phyloP scores from a whole-genome alignment of 352 stramenopile genomes.

The Phytophthora fragariaefolia region DNA sequence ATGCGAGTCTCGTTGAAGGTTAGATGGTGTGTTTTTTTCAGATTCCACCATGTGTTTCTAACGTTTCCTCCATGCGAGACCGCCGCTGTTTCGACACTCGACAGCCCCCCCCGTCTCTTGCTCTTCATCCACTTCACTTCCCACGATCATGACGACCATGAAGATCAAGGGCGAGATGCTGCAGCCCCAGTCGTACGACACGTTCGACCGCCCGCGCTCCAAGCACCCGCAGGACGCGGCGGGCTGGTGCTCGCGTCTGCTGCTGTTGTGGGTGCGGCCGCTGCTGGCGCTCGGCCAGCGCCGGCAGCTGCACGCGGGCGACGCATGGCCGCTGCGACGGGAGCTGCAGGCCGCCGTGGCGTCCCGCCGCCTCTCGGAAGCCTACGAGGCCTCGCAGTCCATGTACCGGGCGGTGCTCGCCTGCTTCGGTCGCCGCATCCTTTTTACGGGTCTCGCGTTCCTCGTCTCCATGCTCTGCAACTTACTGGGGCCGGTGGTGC shows the following conservation, averaged over 20 bases:
- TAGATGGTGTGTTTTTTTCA: too few species aligned
- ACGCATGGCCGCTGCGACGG: conserved; percentile 51
- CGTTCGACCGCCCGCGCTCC: conserved; percentile 33
- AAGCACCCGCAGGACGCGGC: conserved; percentile 35
- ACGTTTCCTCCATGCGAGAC: too few species aligned
- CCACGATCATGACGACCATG: background rate
- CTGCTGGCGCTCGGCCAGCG: conserved; percentile 51
- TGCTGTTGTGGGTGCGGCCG: conserved; percentile 60
- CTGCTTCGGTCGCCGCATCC: conserved; percentile 46
- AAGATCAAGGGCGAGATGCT: conserved; percentile 22
- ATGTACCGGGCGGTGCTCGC: conserved; percentile 42
- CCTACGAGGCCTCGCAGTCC: conserved; percentile 40
- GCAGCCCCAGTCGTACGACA: conserved; percentile 39
- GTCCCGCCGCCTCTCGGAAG: conserved; percentile 29
- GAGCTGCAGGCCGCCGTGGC: conserved; percentile 35
- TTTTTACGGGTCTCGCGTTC: conserved; percentile 49
- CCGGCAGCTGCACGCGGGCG: conserved; percentile 51
- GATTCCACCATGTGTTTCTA: too few species aligned
- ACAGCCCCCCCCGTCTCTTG: too few species aligned
- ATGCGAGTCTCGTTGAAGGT: too few species aligned
- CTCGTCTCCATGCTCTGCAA: conserved; percentile 58
- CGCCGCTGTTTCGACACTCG: too few species aligned
- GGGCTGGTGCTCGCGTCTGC: conserved; percentile 39
- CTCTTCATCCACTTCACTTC: too few species aligned
- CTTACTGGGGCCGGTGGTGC: conserved; percentile 55